phyloP scores from a whole-genome alignment of 2,329 filamentous ascomycete genomes.

The Zalaria obscura region DNA sequence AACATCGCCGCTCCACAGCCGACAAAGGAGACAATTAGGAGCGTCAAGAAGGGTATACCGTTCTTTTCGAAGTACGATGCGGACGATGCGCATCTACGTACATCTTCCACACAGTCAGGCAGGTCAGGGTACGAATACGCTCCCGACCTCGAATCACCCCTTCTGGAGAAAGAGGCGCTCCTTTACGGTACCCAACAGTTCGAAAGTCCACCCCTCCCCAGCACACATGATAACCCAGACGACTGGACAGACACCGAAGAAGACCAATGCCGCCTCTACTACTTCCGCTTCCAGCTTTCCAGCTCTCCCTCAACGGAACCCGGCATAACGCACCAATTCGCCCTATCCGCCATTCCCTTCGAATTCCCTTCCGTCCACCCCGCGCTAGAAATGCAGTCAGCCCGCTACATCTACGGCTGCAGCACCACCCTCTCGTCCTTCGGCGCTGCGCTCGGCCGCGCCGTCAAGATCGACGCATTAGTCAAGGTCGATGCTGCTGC shows the following conservation, averaged over 20 bases:
- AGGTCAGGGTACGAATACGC: conserved; percentile 15
- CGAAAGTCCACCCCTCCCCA: neutral
- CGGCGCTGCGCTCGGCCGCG: conserved; percentile 45
- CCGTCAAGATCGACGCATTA: conserved; percentile 51
- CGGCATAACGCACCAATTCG: conserved; percentile 47
- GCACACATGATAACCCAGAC: conserved; percentile 2
- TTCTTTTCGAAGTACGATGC: conserved; percentile 32
- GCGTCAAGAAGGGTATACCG: conserved; percentile 23
- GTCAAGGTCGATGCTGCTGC: conserved; percentile 44
- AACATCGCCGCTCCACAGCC: conserved; percentile 43
- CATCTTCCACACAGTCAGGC: conserved; percentile 1
- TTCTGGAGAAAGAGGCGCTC: conserved; percentile 2
- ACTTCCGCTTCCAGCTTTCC: conserved; percentile 45
- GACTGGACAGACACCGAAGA: conserved; percentile 28
- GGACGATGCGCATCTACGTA: conserved; percentile 9
- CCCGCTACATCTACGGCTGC: conserved; percentile 54
- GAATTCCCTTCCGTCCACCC: conserved; percentile 52
- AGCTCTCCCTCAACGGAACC: conserved; percentile 8
- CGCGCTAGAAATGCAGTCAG: conserved; percentile 39
- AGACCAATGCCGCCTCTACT: conserved; percentile 56
- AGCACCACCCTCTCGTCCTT: conserved; percentile 44
- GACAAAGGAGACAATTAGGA: conserved; percentile 11
- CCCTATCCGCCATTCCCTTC: conserved; percentile 49
- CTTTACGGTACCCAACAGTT: neutral
- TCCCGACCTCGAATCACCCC: conserved; percentile 7